Percentiles rank a stretch among this genome's conserved stretches.
phyloP scores from a whole-genome alignment of 2,329 filamentous ascomycete genomes.

The Hortaea sp. region DNA sequence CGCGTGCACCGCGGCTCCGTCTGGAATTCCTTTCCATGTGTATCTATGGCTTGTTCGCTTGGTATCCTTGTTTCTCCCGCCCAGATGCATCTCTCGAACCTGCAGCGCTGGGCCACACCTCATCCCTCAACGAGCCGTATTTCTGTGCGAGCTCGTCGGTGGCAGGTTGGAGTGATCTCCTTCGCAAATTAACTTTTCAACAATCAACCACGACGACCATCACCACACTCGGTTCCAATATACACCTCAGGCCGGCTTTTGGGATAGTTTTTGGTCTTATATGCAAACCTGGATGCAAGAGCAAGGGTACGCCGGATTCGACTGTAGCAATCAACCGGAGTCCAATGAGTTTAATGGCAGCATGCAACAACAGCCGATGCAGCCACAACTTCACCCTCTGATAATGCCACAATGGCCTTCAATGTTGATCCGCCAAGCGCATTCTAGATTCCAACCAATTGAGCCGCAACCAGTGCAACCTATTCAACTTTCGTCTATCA shows the following conservation, averaged over 20 bases:
- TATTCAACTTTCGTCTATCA: conserved; percentile 33
- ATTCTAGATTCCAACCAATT: conserved; percentile 48
- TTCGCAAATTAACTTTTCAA: conserved; percentile 2
- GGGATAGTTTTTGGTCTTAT: conserved; percentile 31
- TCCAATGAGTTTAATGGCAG: conserved; percentile 40
- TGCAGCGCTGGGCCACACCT: too few relatives aligned
- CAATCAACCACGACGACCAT: conserved; percentile 23
- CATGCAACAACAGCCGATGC: conserved; percentile 43
- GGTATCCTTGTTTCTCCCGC: too few relatives aligned
- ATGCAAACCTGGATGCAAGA: conserved; percentile 61
- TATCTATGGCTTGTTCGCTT: too few relatives aligned
- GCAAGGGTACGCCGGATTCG: conserved; percentile 56
- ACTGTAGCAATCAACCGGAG: conserved; percentile 54
- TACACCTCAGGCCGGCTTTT: conserved; percentile 15
- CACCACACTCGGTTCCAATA: conserved; percentile 15
- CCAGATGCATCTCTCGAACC: not conserved
- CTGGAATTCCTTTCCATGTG: too few relatives aligned
- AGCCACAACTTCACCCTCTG: conserved; percentile 55
- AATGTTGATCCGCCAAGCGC: conserved; percentile 61
- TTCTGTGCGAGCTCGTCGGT: too few relatives aligned
- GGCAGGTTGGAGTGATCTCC: too few relatives aligned
- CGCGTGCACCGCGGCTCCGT: too few relatives aligned
- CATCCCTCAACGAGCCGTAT: too few relatives aligned
- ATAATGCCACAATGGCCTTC: conserved; percentile 76
- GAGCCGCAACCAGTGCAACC: conserved; percentile 47